Evolutionary conservation across 2,329 filamentous ascomycete genomes (phyloP).

Genomic region (Chaetothyriales sp.): DNA sequence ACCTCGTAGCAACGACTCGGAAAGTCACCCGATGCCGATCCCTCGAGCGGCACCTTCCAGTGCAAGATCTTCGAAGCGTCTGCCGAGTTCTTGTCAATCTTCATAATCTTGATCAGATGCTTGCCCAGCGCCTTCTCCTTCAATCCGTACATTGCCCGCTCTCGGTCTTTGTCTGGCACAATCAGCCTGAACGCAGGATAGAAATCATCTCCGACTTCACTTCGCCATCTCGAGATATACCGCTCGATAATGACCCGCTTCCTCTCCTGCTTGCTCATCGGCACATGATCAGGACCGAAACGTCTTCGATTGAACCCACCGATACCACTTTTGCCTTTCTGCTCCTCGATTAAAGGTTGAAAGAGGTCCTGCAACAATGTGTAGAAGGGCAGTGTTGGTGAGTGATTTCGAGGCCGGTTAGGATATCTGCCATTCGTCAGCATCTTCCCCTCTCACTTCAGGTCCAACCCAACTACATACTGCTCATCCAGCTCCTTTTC

Average conservation of each 20-base stretch:
- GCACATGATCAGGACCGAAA: slow-evolving; percentile 39
- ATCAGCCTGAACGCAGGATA: slow-evolving; percentile 88
- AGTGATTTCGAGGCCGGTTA: slow-evolving; percentile 66
- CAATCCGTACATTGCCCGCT: slow-evolving; percentile 81
- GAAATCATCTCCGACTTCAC: slow-evolving; percentile 79
- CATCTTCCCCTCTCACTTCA: not conserved
- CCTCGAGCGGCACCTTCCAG: slow-evolving; percentile 78
- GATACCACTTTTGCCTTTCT: slow-evolving; percentile 60
- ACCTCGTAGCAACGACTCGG: slow-evolving; percentile 78
- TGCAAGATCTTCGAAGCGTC: slow-evolving; percentile 75
- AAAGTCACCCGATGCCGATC: slow-evolving; percentile 63
- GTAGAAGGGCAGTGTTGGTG: slow-evolving; percentile 67
- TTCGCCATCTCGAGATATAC: slow-evolving; percentile 77
- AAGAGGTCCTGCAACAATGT: slow-evolving; percentile 67
- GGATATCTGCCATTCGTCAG: slow-evolving; percentile 48
- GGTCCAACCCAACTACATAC: slow-evolving; percentile 2
- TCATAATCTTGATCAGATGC: slow-evolving; percentile 79
- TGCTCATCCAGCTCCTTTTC: slow-evolving; percentile 39
- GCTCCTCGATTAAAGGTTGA: slow-evolving; percentile 64
- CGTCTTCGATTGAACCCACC: slow-evolving; percentile 44
- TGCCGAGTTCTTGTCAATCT: slow-evolving; percentile 79
- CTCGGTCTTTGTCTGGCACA: slow-evolving; percentile 80
- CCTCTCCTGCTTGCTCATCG: slow-evolving; percentile 59
- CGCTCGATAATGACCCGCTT: slow-evolving; percentile 67
- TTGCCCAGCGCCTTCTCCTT: slow-evolving; percentile 88